Percentiles rank a stretch among this genome's conserved stretches.
These are phyloP conservation scores for Fusarium aywerte DNA, from an alignment of 2,329 filamentous ascomycete species.

Conservation along the genomic window DNA sequence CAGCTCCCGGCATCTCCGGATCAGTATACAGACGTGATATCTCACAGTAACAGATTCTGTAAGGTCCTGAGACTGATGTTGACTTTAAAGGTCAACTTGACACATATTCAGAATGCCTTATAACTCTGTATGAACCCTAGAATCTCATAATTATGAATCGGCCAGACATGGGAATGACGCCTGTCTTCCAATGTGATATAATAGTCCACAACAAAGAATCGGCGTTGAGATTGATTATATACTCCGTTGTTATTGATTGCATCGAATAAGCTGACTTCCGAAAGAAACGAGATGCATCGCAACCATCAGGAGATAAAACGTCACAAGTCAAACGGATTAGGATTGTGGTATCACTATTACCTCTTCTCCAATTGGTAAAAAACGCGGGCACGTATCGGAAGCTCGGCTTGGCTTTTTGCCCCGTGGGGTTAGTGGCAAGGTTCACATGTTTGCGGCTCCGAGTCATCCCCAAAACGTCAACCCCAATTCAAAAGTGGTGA, in stretches of 20 bases:
- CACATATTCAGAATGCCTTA: too few species aligned
- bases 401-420: slow-evolving; percentile 13
- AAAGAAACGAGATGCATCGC: neutral
- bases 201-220: too few species aligned
- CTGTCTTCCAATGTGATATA: too few species aligned
- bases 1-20: neutral
- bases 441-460: slow-evolving; percentile 13
- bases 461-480: neutral
- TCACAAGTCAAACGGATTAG: neutral
- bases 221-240: too few species aligned
- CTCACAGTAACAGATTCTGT: neutral
- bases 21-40: neutral
- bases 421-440: slow-evolving; percentile 16
- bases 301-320: slow-evolving; percentile 12
- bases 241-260: too few species aligned
- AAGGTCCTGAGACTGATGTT: too few species aligned
- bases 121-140: too few species aligned
- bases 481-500: slow-evolving; percentile 1
- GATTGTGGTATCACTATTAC: neutral
- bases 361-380: neutral
- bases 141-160: too few species aligned
- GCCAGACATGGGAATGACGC: too few species aligned
- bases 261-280: too few species aligned
- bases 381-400: slow-evolving; percentile 33
- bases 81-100: too few species aligned